Conservation (phyloP, 352 stramenopile species). For the Phytopythium montanum region DNA sequence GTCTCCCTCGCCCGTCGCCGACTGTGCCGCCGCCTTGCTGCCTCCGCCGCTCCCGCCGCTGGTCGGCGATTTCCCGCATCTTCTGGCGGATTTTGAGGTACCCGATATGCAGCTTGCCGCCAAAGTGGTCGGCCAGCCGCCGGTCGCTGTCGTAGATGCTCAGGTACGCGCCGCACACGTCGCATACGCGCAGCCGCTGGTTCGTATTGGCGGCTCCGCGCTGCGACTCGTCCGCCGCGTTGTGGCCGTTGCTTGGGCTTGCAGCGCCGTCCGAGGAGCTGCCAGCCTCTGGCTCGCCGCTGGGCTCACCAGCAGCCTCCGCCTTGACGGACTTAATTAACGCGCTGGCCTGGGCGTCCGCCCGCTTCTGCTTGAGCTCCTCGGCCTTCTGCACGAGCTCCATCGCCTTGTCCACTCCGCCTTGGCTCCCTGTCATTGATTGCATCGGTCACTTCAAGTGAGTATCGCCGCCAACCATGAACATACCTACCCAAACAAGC, state of each 20-base stretch:
- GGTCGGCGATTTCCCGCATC: conserved; percentile 62
- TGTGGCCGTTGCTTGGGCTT: conserved; percentile 2
- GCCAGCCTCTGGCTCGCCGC: not conserved
- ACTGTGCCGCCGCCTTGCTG: conserved; percentile 5
- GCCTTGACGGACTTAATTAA: conserved; percentile 40
- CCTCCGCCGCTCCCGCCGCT: conserved; percentile 22
- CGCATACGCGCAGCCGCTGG: conserved; percentile 87
- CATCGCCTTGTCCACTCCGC: conserved; percentile 53
- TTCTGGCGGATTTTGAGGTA: conserved; percentile 89
- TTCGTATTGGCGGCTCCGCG: conserved; percentile 45
- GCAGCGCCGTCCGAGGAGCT: not conserved
- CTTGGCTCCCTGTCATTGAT: conserved; percentile 30
- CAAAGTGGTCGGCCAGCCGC: conserved; percentile 88
- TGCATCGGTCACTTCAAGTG: not conserved
- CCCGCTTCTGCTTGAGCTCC: conserved; percentile 54
- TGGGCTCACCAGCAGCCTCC: conserved; percentile 1
- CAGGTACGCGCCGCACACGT: conserved; percentile 90
- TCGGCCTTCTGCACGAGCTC: conserved; percentile 63
- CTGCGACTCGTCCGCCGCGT: not conserved
- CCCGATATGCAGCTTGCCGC: conserved; percentile 88
- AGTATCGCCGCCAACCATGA: not conserved
- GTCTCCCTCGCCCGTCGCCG: not conserved
- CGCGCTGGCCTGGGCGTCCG: conserved; percentile 32
- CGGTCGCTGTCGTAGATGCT: conserved; percentile 92
- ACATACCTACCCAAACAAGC: not conserved